Conservation (phyloP, 805 yeast genomes). For the Barnettozyma sucrosica region DNA sequence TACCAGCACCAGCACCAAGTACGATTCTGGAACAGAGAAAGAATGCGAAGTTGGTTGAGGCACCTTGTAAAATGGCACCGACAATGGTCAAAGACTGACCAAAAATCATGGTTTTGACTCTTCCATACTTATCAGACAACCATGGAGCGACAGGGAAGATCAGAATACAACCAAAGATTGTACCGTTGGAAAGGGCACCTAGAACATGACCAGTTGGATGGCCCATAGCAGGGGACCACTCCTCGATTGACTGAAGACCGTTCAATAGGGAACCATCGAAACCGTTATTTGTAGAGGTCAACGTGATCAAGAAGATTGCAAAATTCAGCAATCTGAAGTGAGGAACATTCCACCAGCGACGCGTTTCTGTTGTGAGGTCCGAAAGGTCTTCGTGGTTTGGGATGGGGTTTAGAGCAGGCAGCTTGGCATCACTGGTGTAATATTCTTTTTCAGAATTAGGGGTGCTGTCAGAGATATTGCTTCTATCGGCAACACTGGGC, state of each 20-base stretch:
- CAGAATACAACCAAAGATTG: conserved; percentile 31
- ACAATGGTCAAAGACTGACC: conserved; percentile 18
- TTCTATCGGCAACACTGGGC: not conserved
- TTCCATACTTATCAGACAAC: conserved; percentile 35
- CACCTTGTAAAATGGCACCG: conserved; percentile 23
- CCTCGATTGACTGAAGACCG: conserved; percentile 38
- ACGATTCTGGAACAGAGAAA: conserved; percentile 32
- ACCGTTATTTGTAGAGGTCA: conserved; percentile 42
- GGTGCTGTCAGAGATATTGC: not conserved
- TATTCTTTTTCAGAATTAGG: not conserved
- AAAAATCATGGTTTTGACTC: conserved; percentile 26
- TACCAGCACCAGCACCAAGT: conserved; percentile 40
- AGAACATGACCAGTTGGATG: conserved; percentile 33
- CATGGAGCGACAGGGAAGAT: conserved; percentile 26
- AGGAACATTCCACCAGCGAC: conserved; percentile 30
- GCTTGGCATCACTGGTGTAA: no score
- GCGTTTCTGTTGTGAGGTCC: not conserved
- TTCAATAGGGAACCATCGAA: conserved; percentile 45
- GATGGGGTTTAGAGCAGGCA: not conserved
- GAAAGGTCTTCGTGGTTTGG: not conserved
- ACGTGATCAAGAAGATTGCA: conserved; percentile 35
- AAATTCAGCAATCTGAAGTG: conserved; percentile 33
- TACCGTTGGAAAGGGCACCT: conserved; percentile 38
- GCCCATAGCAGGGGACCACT: conserved; percentile 36
- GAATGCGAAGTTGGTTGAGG: conserved; percentile 4